A percentile compares a stretch with the other conserved stretches of the same genome.
These are phyloP conservation scores for Calocera cornea DNA, from an alignment of 768 basidiomycete species.

Conservation along the genomic window DNA sequence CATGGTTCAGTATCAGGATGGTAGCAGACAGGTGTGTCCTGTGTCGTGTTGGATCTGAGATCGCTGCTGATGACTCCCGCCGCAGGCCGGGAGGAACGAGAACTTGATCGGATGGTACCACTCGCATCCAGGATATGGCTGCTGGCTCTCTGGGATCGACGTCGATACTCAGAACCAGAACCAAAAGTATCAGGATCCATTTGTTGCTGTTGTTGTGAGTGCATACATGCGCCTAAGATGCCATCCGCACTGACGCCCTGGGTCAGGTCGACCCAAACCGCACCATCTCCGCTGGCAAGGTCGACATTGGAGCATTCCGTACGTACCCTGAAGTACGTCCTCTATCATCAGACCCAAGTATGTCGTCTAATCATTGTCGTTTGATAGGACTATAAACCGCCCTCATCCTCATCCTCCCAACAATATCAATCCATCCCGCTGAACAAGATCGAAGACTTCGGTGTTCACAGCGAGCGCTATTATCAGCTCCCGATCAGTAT, in stretches of 20 bases:
- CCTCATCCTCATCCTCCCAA: constrained; percentile 38
- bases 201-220: constrained; percentile 88
- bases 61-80: background rate
- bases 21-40: constrained; percentile 55
- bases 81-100: constrained; percentile 28
- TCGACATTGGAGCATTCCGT: constrained; percentile 97
- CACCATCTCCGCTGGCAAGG: constrained; percentile 94
- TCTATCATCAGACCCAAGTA: background rate
- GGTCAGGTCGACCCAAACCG: constrained; percentile 90
- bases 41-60: background rate
- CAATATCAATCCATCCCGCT: constrained; percentile 96
- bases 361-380: background rate
- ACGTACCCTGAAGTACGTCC: constrained; percentile 67
- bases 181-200: constrained; percentile 90
- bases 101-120: constrained; percentile 96
- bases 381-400: constrained; percentile 69
- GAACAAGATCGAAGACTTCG: constrained; percentile 97
- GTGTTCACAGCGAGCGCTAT: constrained; percentile 93
- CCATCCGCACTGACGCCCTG: background rate
- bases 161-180: constrained; percentile 94
- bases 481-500: constrained; percentile 90
- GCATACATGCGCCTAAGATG: background rate
- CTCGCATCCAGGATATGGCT: constrained; percentile 97
- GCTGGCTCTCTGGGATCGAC: constrained; percentile 98
- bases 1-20: constrained; percentile 86